Base-by-base conservation (phyloP, 192 early-diverging fungal species). In the Rhizophagus sp. region DNA sequence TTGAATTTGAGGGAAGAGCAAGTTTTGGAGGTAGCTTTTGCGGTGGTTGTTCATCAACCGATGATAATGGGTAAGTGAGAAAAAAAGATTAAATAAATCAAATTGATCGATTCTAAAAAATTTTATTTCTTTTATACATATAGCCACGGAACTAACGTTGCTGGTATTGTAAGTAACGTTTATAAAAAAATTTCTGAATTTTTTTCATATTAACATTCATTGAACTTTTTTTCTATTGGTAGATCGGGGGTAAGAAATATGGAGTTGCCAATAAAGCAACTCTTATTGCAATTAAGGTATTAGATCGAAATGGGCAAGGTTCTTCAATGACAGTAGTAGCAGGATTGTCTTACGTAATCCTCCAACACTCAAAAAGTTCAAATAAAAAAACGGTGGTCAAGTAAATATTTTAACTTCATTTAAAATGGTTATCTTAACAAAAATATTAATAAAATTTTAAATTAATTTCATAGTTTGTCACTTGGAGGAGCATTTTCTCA, bases 1-100 rank as follows among this genome's bases (percentile, higher is more conserved):
- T 71, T 25, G 94, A 96, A 50, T 96, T 96, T 81, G 87, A 83
- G 24, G 94, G 94, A 30, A 90, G 95, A 78, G 94, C 94, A 71
- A 81, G 70, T 25, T 93, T 88, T 86, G 91, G 92, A 4, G 77
- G 62, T 68, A 83, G 64, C 57, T 86, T 33, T 63, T 34, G 94
- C 12, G 77, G 85, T 7, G 89, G 90, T 79, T 91, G 92, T 71
- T 78, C 33, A 64, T n/a, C 33, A 6, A 30, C 24, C 6, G 75
- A 77, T 64, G 72, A 74, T 24, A 91, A 92, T 83, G 90, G 91
- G 41, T 30, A 39, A 39, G 15, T 69, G 6, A 8, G 39, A 41
- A 41, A 69, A 41, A 41, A 12, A 39, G 19, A 39, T 19, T 15
- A 19, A n/a, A 19, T 27, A 27, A 22, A 7, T 12, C n/a, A 9